Base-by-base conservation (phyloP, 2,329 filamentous ascomycete genomes). In the Rhinocladiella mackenziei region DNA sequence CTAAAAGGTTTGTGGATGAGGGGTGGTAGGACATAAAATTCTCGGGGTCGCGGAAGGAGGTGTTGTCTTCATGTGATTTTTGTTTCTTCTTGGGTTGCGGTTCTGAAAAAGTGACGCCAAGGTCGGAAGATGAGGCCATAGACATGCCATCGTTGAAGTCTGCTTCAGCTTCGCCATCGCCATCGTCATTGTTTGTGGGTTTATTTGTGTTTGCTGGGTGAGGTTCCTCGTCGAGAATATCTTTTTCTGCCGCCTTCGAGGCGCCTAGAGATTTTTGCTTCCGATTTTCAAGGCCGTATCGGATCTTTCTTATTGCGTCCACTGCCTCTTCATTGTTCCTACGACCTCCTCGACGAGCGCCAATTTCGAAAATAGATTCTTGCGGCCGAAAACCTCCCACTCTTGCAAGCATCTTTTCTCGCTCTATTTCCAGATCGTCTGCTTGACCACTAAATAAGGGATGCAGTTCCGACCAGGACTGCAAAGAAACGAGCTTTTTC, bases 21-120 rank as follows among this genome's bases (percentile, higher is more conserved):
- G 92, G 92, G 1, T 81, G 86, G 73, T 98, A 98, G 7, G 87
- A 86, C 89, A 98, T 97, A 80, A 94, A 98, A 57, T 92, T 80
- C 32, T 96, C 89, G 0, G 82, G 77, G 62, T 96, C 89, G 61
- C 86, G 81, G 76, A 81, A 95, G 33, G 81, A 77, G 9, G 50
- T 44, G 51, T 63, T 43, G 13, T 61, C 78, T 58, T 70, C 77
- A 65, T 72, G 78, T 61, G 65, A 80, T 26, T 69, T 69, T 33
- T 68, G 65, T 45, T 68, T 64, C 53, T 43, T 57, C 51, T 48
- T 55, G 33, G 32, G 37, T 32, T 51, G 70, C 69, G 58, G 69
- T 62, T 55, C 73, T 10, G 81, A 80, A 55, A 91, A 77, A 2
- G 82, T 86, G 13, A 86, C 77, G 62, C 86, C 83, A 22, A 88